phyloP scores from a whole-genome alignment of 2,329 filamentous ascomycete species.

The Juglanconis sp. region DNA sequence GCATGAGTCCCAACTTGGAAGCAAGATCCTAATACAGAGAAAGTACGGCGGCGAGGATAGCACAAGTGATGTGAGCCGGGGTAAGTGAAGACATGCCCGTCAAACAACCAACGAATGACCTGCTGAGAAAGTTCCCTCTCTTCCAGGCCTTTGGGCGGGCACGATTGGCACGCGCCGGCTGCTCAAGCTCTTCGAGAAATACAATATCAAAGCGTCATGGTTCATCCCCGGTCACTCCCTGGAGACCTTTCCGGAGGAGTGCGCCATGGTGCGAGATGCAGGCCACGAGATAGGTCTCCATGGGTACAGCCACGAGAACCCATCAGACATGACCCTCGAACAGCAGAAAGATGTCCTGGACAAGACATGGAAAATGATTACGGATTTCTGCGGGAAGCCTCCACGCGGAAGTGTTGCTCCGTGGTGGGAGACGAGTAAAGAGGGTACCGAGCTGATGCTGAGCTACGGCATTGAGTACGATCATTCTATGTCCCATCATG shows the following conservation, averaged over 20 bases:
- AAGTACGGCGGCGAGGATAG: slow-evolving; percentile 69
- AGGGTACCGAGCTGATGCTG: slow-evolving; percentile 63
- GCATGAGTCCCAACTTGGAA: no score
- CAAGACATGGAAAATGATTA: slow-evolving; percentile 70
- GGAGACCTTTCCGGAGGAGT: slow-evolving; percentile 47
- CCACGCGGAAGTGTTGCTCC: slow-evolving; percentile 71
- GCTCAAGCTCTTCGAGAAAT: slow-evolving; percentile 68
- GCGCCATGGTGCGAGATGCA: slow-evolving; percentile 41
- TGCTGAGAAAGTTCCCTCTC: not conserved
- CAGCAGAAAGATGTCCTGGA: slow-evolving; percentile 74
- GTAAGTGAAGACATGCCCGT: slow-evolving; percentile 30
- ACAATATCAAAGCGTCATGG: slow-evolving; percentile 64
- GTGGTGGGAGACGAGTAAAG: slow-evolving; percentile 69
- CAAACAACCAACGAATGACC: slow-evolving; percentile 28
- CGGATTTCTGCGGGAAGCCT: slow-evolving; percentile 68
- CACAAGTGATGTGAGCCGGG: slow-evolving; percentile 68
- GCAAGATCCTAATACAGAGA: no score
- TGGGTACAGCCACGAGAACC: slow-evolving; percentile 33
- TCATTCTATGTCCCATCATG: slow-evolving; percentile 64
- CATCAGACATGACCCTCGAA: slow-evolving; percentile 60
- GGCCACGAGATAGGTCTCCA: slow-evolving; percentile 46
- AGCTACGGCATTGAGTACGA: slow-evolving; percentile 69
- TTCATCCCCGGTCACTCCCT: slow-evolving; percentile 49
- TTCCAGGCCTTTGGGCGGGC: slow-evolving; percentile 59
- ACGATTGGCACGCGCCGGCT: slow-evolving; percentile 63